phyloP scores from a whole-genome alignment of 495 filamentous ascomycete species.

The Ramalina intermedia region DNA sequence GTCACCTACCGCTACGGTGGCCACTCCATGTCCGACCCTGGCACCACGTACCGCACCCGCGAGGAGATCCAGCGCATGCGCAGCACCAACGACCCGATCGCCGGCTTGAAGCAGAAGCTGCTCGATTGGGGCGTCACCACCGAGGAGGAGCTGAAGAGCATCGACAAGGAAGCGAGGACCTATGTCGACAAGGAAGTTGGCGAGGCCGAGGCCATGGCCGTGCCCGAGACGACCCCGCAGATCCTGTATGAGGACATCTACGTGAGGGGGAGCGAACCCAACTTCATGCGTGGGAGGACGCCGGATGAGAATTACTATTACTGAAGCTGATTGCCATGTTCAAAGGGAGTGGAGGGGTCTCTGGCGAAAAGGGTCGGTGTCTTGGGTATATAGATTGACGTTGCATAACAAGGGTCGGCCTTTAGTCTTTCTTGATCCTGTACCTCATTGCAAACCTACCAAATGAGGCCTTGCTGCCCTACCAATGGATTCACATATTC shows the following conservation, averaged over 20 bases:
- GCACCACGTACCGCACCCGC: conserved; percentile 96
- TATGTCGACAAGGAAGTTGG: conserved; percentile 83
- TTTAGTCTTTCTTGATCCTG: too few species aligned
- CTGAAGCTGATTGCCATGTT: neutral
- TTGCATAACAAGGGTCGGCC: too few species aligned
- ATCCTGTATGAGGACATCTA: conserved; percentile 96
- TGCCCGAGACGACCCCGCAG: conserved; percentile 59
- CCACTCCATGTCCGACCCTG: conserved; percentile 98
- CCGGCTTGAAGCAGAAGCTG: conserved; percentile 93
- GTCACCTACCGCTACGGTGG: conserved; percentile 99
- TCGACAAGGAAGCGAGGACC: conserved; percentile 82
- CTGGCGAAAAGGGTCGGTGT: neutral
- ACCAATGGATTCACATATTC: too few species aligned
- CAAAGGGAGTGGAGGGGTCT: neutral
- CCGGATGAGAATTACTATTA: conserved; percentile 94
- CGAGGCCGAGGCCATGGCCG: conserved; percentile 70
- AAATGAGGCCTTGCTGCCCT: too few species aligned
- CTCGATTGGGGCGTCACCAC: conserved; percentile 83
- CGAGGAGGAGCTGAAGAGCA: conserved; percentile 91
- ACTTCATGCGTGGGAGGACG: conserved; percentile 77
- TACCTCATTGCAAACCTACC: too few species aligned
- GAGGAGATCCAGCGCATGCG: conserved; percentile 99
- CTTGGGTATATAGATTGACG: too few species aligned
- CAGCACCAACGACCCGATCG: conserved; percentile 94
- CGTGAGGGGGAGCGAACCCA: conserved; percentile 77